Percentiles rank a stretch among this genome's conserved stretches.
These are phyloP conservation scores for Penicillium tannophilum DNA, from an alignment of 495 filamentous ascomycete genomes.

Conservation along the genomic window DNA sequence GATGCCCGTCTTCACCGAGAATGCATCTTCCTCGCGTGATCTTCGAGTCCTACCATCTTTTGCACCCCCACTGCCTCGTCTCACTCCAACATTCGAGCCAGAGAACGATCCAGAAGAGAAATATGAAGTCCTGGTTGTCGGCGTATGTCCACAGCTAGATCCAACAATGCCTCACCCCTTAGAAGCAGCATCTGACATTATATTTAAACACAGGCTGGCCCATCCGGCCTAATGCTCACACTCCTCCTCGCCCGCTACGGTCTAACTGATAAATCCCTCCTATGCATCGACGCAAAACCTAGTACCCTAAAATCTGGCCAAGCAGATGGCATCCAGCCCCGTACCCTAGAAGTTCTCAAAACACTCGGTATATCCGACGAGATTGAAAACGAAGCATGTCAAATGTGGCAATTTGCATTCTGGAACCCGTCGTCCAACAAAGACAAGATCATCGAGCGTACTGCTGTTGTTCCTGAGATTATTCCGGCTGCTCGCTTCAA, in stretches of 20 bases:
- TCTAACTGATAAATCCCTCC: constrained; percentile 41
- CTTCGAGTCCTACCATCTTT: constrained; percentile 45
- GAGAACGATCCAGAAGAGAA: constrained; percentile 22
- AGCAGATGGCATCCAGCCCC: constrained; percentile 65
- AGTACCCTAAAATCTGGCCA: constrained; percentile 53
- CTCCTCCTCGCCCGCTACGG: constrained; percentile 54
- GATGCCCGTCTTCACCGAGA: constrained; percentile 53
- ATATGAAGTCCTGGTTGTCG: constrained; percentile 48
- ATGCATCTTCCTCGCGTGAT: constrained; percentile 38
- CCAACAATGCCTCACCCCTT: background rate
- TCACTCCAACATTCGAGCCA: constrained; percentile 23
- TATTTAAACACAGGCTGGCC: constrained; percentile 33
- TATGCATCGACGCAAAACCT: constrained; percentile 51
- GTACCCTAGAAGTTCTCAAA: constrained; percentile 65
- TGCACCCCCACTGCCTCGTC: constrained; percentile 42
- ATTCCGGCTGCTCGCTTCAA: constrained; percentile 50
- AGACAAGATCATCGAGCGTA: constrained; percentile 54
- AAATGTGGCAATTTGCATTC: constrained; percentile 45
- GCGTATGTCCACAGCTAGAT: constrained; percentile 7
- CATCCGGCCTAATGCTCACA: constrained; percentile 50
- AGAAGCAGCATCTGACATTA: background rate
- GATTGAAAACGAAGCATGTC: constrained; percentile 39
- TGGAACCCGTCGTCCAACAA: constrained; percentile 53
- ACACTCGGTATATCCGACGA: constrained; percentile 41
- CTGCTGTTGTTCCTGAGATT: constrained; percentile 48